These are phyloP conservation scores for Sarocladium strictum DNA, from an alignment of 2,329 filamentous ascomycete genomes.

Conservation along the genomic window DNA sequence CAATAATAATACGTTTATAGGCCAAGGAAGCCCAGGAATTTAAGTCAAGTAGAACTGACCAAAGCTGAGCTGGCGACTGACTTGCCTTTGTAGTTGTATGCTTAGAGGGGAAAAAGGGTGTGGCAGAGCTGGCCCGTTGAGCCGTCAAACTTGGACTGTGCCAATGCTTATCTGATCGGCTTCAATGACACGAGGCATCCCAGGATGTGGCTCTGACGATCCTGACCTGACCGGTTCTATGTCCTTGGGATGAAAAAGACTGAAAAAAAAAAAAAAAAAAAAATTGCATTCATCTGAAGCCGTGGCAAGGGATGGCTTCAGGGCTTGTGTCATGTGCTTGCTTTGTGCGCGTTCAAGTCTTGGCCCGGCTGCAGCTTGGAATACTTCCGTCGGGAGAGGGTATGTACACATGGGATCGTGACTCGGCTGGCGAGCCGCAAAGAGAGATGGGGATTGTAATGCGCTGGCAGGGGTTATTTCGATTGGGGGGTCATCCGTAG, in stretches of 20 bases:
- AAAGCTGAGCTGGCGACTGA: too few species aligned
- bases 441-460: not conserved
- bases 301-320: not conserved
- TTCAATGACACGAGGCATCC: not conserved
- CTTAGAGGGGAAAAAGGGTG: not conserved
- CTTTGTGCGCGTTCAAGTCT: not conserved
- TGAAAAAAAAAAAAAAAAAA: too few species aligned
- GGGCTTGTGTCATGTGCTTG: slow-evolving; percentile 3
- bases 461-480: too few species aligned
- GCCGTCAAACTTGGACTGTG: not conserved
- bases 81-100: too few species aligned
- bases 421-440: not conserved
- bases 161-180: slow-evolving; percentile 5
- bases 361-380: not conserved
- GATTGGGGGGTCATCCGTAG: too few species aligned
- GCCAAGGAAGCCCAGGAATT: too few species aligned
- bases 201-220: too few species aligned
- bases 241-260: too few species aligned
- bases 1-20: too few species aligned
- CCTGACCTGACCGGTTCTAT: too few species aligned
- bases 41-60: too few species aligned
- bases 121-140: not conserved
- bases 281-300: too few species aligned
- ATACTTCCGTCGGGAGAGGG: not conserved
- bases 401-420: not conserved